Percentiles rank a stretch among this genome's conserved stretches.
phyloP scores from a whole-genome alignment of 345 rosid genomes.

The Brassica incana region DNA sequence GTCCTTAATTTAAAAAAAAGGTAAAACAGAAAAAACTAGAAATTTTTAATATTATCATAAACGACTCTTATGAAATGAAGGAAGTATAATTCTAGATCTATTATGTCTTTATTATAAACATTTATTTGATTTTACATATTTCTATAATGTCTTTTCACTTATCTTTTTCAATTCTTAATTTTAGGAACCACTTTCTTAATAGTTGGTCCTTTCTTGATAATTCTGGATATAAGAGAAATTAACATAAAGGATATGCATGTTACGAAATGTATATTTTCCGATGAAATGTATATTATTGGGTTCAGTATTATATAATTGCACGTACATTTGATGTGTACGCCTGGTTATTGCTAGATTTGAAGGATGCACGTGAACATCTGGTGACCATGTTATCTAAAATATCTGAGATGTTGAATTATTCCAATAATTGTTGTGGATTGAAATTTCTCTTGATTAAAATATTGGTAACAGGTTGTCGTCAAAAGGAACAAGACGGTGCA shows the following conservation, averaged over 20 bases:
- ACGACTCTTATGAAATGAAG: too few relatives aligned
- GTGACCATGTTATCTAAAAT: not conserved
- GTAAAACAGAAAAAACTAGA: too few relatives aligned
- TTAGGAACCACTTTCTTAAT: slow-evolving; percentile 2
- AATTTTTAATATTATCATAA: too few relatives aligned
- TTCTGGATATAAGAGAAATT: not conserved
- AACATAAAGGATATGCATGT: not conserved
- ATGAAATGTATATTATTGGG: not conserved
- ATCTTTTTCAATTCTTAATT: not conserved
- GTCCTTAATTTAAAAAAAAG: too few relatives aligned
- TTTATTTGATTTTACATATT: not conserved
- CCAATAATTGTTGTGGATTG: slow-evolving; percentile 10
- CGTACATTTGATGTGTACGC: slow-evolving; percentile 16
- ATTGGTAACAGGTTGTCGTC: slow-evolving; percentile 34
- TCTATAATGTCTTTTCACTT: not conserved
- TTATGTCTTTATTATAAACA: not conserved
- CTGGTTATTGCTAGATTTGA: slow-evolving; percentile 30
- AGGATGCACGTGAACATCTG: slow-evolving; percentile 36
- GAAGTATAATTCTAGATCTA: not conserved
- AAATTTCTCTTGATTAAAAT: not conserved
- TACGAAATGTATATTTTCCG: not conserved
- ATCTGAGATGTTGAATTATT: slow-evolving; percentile 26
- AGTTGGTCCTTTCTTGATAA: not conserved
- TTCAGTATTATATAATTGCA: not conserved
- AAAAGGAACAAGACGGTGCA: slow-evolving; percentile 39